These are phyloP conservation scores for Ceraceosorus guamensis DNA, from an alignment of 1,284 basidiomycete species.

Conservation along the genomic window DNA sequence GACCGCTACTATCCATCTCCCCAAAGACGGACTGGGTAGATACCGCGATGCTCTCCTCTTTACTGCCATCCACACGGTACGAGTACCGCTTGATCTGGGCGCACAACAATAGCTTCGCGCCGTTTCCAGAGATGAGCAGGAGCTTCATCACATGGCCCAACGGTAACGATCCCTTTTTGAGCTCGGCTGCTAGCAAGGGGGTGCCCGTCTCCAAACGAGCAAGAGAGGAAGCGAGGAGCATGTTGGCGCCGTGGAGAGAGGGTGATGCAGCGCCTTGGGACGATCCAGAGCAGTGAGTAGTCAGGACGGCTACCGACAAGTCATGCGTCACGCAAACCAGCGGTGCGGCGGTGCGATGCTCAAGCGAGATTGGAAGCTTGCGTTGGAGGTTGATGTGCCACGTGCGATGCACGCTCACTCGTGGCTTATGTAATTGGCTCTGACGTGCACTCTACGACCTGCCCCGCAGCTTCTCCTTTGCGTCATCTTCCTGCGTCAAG, in stretches of 20 bases:
- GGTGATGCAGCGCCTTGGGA: conserved; percentile 26
- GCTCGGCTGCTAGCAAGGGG: conserved; percentile 1
- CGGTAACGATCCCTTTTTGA: conserved; percentile 18
- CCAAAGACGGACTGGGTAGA: conserved; percentile 61
- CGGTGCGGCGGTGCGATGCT: not conserved
- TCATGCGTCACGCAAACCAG: too few relatives aligned
- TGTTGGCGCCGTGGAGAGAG: not conserved
- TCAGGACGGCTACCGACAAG: too few relatives aligned
- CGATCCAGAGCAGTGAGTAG: conserved; percentile 37
- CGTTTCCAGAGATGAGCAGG: conserved; percentile 11
- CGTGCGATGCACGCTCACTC: too few relatives aligned
- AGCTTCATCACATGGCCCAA: conserved; percentile 56
- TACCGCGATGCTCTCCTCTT: conserved; percentile 56
- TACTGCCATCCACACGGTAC: conserved; percentile 66
- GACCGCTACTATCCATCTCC: conserved; percentile 32
- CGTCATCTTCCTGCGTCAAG: conserved; percentile 44
- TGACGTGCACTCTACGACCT: not conserved
- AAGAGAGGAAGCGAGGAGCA: conserved; percentile 10
- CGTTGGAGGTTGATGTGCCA: too few relatives aligned
- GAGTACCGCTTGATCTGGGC: conserved; percentile 57
- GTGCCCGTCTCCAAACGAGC: not conserved
- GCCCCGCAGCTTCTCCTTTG: conserved; percentile 34
- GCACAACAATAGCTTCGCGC: conserved; percentile 16
- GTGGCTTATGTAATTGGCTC: too few relatives aligned
- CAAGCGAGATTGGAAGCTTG: not conserved